phyloP scores from a whole-genome alignment of 768 basidiomycete species.

The Mycena rosella region DNA sequence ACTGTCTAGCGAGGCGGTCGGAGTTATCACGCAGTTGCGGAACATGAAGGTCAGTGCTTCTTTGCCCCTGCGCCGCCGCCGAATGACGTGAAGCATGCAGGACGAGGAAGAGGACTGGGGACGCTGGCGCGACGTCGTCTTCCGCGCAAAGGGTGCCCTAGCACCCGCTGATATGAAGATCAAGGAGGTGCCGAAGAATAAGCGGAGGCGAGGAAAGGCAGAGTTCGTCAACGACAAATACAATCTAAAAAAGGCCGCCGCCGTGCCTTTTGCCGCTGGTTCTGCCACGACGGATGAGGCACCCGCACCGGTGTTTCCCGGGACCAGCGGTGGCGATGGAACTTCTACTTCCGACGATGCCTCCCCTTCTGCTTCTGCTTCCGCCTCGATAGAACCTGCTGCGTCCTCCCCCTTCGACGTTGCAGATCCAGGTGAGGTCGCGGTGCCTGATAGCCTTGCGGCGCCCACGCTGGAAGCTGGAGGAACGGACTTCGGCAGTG shows the following conservation, averaged over 20 bases:
- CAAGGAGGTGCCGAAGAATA: slow-evolving; percentile 70
- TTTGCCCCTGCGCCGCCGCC: slow-evolving; percentile 6
- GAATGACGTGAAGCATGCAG: slow-evolving; percentile 48
- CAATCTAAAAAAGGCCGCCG: slow-evolving; percentile 30
- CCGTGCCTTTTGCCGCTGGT: slow-evolving; percentile 9
- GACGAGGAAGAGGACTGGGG: slow-evolving; percentile 93
- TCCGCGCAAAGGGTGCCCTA: slow-evolving; percentile 78
- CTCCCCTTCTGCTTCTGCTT: slow-evolving; percentile 29
- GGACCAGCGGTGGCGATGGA: slow-evolving; percentile 20
- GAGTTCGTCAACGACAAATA: slow-evolving; percentile 48
- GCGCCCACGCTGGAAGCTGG: neutral
- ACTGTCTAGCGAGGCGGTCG: slow-evolving; percentile 81
- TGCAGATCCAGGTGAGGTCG: slow-evolving; percentile 22
- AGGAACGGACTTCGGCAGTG: slow-evolving; percentile 6
- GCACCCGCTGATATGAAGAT: slow-evolving; percentile 57
- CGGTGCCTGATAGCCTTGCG: slow-evolving; percentile 16
- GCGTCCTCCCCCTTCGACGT: slow-evolving; percentile 1
- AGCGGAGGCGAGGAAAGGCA: slow-evolving; percentile 67
- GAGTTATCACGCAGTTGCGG: slow-evolving; percentile 81
- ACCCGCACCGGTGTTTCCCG: slow-evolving; percentile 13
- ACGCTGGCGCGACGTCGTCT: slow-evolving; percentile 88
- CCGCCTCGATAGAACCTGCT: slow-evolving; percentile 22
- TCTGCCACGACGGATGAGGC: slow-evolving; percentile 9
- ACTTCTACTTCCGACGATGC: slow-evolving; percentile 33
- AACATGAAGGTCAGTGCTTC: slow-evolving; percentile 78